Base-by-base conservation (phyloP, 1,284 basidiomycete species). In the Uromyces viciae-fabae region DNA sequence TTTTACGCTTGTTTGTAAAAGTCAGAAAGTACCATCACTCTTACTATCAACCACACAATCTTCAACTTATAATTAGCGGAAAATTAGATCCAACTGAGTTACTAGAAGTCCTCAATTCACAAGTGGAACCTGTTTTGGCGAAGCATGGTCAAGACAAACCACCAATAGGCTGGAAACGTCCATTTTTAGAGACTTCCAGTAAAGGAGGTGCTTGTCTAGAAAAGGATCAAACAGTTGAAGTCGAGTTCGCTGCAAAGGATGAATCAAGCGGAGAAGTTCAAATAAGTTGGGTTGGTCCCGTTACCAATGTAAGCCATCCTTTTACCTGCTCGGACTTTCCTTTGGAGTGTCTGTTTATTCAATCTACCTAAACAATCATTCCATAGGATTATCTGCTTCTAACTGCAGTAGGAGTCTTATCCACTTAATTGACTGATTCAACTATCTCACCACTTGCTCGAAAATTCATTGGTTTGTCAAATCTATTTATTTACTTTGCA, bases 241-340 rank as follows among this genome's bases (percentile, higher is more conserved):
- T 98, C 43, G 93, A 96, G 83, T 99, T 99, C 85, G 96, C 97
- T 25, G 96, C 98, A 87, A 91, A 94, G 86, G 96, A 99, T 85
- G 97, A 99, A 88, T 94, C 92, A 82, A 89, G 94, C 82, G 96
- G 97, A 58, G 94, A 98, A 87, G 85, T 98, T 8, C 88, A 90
- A 60, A 89, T 98, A 79, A 90, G 88, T 25, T 97, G 92, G 88
- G 88, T 93, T 82, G 95, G 96, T 1, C 93, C 93, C 42, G 85
- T 19, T 90, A 89, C 77, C 90, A 92, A 81, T 94, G 92, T 85
- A 86, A 95, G 77, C 90, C 40, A 14, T 58, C 46, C 46, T 14
- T 14, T 60, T 31, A 11, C 14, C 8, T 60, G n/a, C n/a, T n/a
- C n/a, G n/a, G n/a, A n/a, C n/a, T n/a, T n/a, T n/a, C n/a, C n/a